Base-by-base conservation (phyloP, 176 grass and related monocot genomes). In the Cenchrus fungigraminus region DNA sequence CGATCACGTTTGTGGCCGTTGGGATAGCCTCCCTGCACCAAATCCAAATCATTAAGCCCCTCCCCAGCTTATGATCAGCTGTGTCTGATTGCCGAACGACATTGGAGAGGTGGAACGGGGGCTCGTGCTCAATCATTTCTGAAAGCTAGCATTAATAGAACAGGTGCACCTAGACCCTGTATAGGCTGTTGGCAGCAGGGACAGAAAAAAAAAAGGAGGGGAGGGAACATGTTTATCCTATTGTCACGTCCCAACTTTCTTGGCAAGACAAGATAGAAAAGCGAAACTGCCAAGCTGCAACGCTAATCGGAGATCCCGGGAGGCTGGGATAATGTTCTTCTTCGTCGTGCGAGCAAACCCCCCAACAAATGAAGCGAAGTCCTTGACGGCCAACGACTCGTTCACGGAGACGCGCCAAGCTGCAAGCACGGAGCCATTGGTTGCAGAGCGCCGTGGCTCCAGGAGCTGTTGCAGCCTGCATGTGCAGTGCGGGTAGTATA, bases 131-230 rank as follows among this genome's bases (percentile, higher is more conserved):
- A 80, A 82, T 84, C 49, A 84, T 67, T 73, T 29, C 40, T 12
- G 45, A 3, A 52, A 51, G 46, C 45, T 72, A 22, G 19, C 7
- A 7, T 25, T 53, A 42, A 42, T 15, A 69, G 50, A 81, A 81
- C 65, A 57, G 79, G 79, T 81, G 19, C 79, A 17, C 79, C 79
- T 69, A 69, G 20, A 69, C 4, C 51, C 14, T 43, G 47, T n/a
- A 68, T n/a, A 68, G 29, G 49, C 6, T 42, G 17, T 42, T 55
- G n/a, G 9, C 25, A 16, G 49, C 46, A 79, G 5, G 6, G 12
- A 1, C 8, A 17, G 14, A 12, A 77, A 19, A 40, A 40, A 34
- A 40, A 40, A 40, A 40, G 37, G 37, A 4, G 4, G n/a, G 45
- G 10, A 51, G 46, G 70, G 6, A 73, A 50, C 32, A 31, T 13